Conservation (phyloP, 805 yeast genomes). For the Pichia phayaonensis region DNA sequence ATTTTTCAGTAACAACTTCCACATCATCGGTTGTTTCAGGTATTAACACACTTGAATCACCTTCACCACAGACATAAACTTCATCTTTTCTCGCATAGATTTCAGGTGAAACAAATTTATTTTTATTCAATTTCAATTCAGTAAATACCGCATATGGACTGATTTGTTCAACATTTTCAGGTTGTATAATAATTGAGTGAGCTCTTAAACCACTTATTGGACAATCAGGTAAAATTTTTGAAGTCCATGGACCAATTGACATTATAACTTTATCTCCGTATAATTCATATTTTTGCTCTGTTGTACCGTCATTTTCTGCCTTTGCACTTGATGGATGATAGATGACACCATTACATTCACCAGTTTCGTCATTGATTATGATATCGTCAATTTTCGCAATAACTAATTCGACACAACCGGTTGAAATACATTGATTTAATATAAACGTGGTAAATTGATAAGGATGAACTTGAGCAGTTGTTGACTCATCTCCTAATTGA, state of each 20-base stretch:
- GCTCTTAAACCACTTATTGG: slow-evolving; percentile 93
- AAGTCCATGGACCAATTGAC: slow-evolving; percentile 96
- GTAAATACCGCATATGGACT: slow-evolving; percentile 92
- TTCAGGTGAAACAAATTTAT: slow-evolving; percentile 80
- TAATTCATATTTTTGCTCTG: slow-evolving; percentile 37
- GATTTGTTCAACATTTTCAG: slow-evolving; percentile 61
- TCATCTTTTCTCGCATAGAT: slow-evolving; percentile 93
- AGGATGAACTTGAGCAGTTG: slow-evolving; percentile 97
- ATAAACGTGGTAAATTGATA: slow-evolving; percentile 84
- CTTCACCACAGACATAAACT: slow-evolving; percentile 96
- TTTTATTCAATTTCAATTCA: slow-evolving; percentile 66
- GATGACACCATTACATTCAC: slow-evolving; percentile 65
- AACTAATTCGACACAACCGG: slow-evolving; percentile 76
- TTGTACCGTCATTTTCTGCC: slow-evolving; percentile 25
- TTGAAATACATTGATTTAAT: slow-evolving; percentile 68
- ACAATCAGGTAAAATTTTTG: slow-evolving; percentile 81
- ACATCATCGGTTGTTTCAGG: slow-evolving; percentile 95
- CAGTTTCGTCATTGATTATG: slow-evolving; percentile 51
- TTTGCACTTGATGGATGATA: slow-evolving; percentile 38
- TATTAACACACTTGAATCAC: slow-evolving; percentile 80
- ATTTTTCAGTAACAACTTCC: slow-evolving; percentile 75
- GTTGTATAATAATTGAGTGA: slow-evolving; percentile 87
- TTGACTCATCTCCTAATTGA: slow-evolving; percentile 70
- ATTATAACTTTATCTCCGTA: slow-evolving; percentile 72
- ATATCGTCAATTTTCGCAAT: slow-evolving; percentile 78